Evolutionary conservation across 306 rosid species (phyloP).

Genomic region (Vigna unguiculata): DNA sequence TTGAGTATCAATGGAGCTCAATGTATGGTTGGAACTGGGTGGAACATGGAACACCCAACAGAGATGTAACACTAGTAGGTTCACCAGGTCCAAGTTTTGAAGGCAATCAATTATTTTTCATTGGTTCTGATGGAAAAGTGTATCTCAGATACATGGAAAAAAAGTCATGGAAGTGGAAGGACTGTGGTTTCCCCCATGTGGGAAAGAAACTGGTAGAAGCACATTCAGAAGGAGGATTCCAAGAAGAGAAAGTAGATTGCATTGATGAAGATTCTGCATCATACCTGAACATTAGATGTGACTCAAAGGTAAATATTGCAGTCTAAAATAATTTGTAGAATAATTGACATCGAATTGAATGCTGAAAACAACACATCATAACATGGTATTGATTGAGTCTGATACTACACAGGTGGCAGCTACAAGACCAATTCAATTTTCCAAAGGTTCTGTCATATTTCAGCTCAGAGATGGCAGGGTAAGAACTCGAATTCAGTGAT

Average conservation of each 20-base stretch:
- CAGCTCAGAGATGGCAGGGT: conserved; percentile 30
- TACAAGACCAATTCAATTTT: conserved; percentile 23
- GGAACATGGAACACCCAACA: conserved; percentile 11
- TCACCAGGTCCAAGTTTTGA: conserved; percentile 15
- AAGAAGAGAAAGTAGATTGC: background rate
- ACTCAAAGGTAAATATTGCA: conserved; percentile 12
- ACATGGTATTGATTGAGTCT: background rate
- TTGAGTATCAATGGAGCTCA: conserved; percentile 17
- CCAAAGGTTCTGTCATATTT: conserved; percentile 7
- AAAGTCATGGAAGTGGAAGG: conserved; percentile 14
- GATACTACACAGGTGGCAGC: conserved; percentile 8
- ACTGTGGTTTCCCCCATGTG: conserved; percentile 4
- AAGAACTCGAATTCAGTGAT: conserved; percentile 2
- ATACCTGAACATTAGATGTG: conserved; percentile 8
- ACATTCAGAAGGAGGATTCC: background rate
- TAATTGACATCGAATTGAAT: background rate
- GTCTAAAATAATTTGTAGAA: background rate
- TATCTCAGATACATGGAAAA: conserved; percentile 16
- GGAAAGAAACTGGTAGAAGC: background rate
- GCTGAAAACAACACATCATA: background rate
- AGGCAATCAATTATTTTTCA: conserved; percentile 1
- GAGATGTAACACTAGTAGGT: conserved; percentile 19
- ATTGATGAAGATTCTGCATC: background rate
- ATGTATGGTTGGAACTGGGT: conserved; percentile 21
- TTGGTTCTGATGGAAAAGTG: conserved; percentile 7